Conservation (phyloP, 2,329 filamentous ascomycete species). For the Cercospora sp. region DNA sequence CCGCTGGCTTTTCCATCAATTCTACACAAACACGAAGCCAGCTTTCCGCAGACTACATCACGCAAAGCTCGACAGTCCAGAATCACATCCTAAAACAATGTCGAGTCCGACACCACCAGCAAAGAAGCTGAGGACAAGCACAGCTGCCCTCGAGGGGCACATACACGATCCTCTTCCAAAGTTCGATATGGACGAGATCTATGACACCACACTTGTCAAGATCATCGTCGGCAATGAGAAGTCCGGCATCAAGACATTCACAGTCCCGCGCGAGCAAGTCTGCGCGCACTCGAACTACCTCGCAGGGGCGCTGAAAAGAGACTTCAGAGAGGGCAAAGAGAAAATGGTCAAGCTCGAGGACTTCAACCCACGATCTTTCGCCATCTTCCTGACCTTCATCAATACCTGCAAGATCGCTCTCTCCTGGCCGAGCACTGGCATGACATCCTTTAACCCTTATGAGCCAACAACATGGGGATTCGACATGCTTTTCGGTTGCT, state of each 20-base stretch:
- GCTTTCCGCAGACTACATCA: neutral
- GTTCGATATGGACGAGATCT: slow-evolving; percentile 3
- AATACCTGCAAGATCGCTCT: neutral
- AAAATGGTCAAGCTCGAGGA: neutral
- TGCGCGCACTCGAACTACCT: slow-evolving; percentile 1
- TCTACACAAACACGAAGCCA: neutral
- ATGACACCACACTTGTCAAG: neutral
- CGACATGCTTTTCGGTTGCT: neutral
- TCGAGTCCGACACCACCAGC: neutral
- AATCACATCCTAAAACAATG: neutral
- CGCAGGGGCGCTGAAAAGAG: neutral
- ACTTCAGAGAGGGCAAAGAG: neutral
- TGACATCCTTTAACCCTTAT: neutral
- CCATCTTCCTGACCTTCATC: slow-evolving; percentile 2
- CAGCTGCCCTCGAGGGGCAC: neutral
- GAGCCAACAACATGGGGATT: neutral
- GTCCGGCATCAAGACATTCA: neutral
- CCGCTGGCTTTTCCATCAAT: neutral
- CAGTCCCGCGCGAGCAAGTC: neutral
- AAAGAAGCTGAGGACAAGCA: neutral
- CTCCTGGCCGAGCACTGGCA: neutral
- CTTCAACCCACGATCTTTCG: neutral
- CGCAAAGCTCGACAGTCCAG: neutral
- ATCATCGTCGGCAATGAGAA: neutral
- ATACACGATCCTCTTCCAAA: neutral